Conservation (phyloP, 73 alveolate species). For the Blepharisma japonicum region DNA sequence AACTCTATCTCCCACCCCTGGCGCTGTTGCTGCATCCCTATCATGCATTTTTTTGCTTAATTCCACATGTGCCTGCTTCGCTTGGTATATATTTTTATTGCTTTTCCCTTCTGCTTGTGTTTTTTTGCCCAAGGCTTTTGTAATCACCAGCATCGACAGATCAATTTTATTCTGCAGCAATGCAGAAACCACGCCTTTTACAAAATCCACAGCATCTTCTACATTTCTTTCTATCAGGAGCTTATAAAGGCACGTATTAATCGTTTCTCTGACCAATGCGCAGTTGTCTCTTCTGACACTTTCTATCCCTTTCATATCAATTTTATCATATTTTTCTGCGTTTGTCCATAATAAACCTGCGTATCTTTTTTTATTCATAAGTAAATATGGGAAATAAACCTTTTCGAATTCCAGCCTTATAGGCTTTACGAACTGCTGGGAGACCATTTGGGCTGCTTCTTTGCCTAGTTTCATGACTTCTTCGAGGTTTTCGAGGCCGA, state of each 20-base stretch:
- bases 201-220: conserved; percentile 76
- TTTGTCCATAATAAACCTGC: conserved; percentile 95
- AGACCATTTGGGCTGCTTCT: conserved; percentile 94
- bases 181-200: conserved; percentile 92
- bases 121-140: conserved; percentile 91
- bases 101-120: conserved; percentile 41
- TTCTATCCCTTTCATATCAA: conserved; percentile 97
- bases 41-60: conserved; percentile 98
- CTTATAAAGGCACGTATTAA: conserved; percentile 35
- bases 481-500: conserved; percentile 86
- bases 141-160: conserved; percentile 93
- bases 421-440: conserved; percentile 89
- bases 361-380: conserved; percentile 94
- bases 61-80: conserved; percentile 99
- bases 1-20: conserved; percentile 98
- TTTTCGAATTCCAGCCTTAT: conserved; percentile 98
- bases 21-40: conserved; percentile 89
- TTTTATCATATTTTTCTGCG: conserved; percentile 92
- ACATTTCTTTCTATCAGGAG: conserved; percentile 67
- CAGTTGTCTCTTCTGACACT: conserved; percentile 99
- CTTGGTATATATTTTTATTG: conserved; percentile 52
- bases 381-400: conserved; percentile 97
- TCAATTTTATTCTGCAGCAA: conserved; percentile 96
- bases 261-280: conserved; percentile 77
- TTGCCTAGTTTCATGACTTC: conserved; percentile 95